These are phyloP conservation scores for Sphaerulina populicola DNA, from an alignment of 2,329 filamentous ascomycete genomes.

Conservation along the genomic window DNA sequence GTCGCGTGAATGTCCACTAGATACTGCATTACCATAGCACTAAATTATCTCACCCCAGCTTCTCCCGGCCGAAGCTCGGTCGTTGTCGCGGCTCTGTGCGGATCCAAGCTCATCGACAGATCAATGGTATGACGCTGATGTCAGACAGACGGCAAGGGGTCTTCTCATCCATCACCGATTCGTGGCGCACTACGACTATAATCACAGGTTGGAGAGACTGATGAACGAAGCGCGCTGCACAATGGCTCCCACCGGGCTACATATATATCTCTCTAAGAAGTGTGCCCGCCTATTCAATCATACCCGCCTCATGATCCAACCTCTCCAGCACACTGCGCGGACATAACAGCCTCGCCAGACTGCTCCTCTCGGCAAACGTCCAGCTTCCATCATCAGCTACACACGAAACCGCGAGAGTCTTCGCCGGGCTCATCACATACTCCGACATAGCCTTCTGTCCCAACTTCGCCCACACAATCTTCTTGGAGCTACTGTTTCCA, in stretches of 20 bases:
- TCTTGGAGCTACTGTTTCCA: not conserved
- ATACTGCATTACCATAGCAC: not conserved
- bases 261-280: no score
- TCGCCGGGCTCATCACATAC: not conserved
- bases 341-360: not conserved
- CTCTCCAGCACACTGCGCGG: not conserved
- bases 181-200: no score
- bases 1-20: not conserved
- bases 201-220: no score
- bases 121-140: not conserved
- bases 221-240: no score
- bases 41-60: not conserved
- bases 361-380: not conserved
- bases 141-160: not conserved
- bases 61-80: not conserved
- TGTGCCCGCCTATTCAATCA: not conserved
- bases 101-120: not conserved
- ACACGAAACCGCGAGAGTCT: not conserved
- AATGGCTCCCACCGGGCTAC: no score
- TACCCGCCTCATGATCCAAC: not conserved
- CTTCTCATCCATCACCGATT: no score
- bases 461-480: not conserved
- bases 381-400: not conserved
- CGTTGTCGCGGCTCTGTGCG: not conserved
- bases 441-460: not conserved